These are phyloP conservation scores for Ophiostoma tasmaniense DNA, from an alignment of 2,329 filamentous ascomycete species.

Conservation along the genomic window DNA sequence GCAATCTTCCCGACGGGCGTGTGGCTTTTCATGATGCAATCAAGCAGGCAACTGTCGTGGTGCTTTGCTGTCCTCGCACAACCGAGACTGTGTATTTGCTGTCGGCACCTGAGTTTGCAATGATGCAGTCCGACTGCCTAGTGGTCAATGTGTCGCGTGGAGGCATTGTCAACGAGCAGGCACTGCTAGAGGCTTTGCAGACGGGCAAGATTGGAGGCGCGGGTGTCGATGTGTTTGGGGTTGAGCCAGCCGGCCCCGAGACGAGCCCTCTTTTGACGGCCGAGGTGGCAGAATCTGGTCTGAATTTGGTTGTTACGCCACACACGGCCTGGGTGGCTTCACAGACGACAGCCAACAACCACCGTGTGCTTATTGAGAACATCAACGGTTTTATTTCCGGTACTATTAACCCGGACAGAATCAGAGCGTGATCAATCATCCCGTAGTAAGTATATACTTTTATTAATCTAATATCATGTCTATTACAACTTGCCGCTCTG, in stretches of 20 bases:
- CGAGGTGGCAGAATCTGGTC: neutral
- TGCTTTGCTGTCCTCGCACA: conserved; percentile 29
- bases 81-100: conserved; percentile 23
- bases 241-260: conserved; percentile 26
- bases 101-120: conserved; percentile 18
- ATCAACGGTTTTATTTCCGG: conserved; percentile 16
- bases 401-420: neutral
- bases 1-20: conserved; percentile 18
- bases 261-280: conserved; percentile 16
- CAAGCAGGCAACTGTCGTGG: conserved; percentile 25
- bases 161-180: conserved; percentile 29
- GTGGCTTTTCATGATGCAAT: conserved; percentile 23
- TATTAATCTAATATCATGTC: neutral
- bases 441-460: neutral
- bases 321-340: conserved; percentile 20
- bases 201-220: conserved; percentile 26
- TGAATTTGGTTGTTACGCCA: conserved; percentile 21
- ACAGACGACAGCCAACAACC: conserved; percentile 18
- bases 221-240: conserved; percentile 29
- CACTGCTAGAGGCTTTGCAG: conserved; percentile 27
- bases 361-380: conserved; percentile 17
- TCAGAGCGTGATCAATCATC: conserved; percentile 7
- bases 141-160: conserved; percentile 30
- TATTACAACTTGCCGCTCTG: conserved; percentile 18
- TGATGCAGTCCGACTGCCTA: conserved; percentile 23